Evolutionary conservation across 768 basidiomycete genomes (phyloP), one percentile per base, ranked within the genome.

Genomic region (Asterophora parasitica): DNA sequence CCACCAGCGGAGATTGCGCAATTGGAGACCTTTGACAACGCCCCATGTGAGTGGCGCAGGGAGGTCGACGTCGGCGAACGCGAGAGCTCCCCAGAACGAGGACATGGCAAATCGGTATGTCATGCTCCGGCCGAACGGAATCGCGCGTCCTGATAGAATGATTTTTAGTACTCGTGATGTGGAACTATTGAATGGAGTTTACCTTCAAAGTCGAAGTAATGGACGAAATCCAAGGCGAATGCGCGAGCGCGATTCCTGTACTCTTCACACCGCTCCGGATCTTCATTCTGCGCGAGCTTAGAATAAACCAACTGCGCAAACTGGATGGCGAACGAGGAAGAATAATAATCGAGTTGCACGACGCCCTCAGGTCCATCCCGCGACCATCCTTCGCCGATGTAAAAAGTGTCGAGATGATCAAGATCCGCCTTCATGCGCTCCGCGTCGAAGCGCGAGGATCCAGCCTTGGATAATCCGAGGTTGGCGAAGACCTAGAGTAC

Each of bases 101-200:
- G 85, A 81, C 84, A 85, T 82, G n/a, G 86, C 86, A 59, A 85
- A 87, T 36, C 88, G 77, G 59, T 88, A 88, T 4, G 82, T 83
- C 69, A 88, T 72, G 52, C 83, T 85, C 42, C 87, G 67, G 7
- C 86, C 88, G 55, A 88, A 90, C 1, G 86, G 81, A 53, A 88
- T 82, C 0, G 79, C 83, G 16, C 84, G 81, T 6, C 85, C 85
- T 85, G 15, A 31, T 30, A 2, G 6, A 11, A 49, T 19, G 33
- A 23, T n/a, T 13, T 31, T 44, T 4, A 23, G 20, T 15, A 49
- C 6, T 16, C 9, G 28, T 34, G 6, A n/a, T 33, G 7, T 17
- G 28, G 38, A 7, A 12, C 30, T 46, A 43, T 11, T 2, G 12
- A 28, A 3, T 32, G 31, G 17, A 17, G 52, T 68, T 53, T 48